Conservation (phyloP, 2,329 filamentous ascomycete genomes). For the Colletotrichum chrysophilum region DNA sequence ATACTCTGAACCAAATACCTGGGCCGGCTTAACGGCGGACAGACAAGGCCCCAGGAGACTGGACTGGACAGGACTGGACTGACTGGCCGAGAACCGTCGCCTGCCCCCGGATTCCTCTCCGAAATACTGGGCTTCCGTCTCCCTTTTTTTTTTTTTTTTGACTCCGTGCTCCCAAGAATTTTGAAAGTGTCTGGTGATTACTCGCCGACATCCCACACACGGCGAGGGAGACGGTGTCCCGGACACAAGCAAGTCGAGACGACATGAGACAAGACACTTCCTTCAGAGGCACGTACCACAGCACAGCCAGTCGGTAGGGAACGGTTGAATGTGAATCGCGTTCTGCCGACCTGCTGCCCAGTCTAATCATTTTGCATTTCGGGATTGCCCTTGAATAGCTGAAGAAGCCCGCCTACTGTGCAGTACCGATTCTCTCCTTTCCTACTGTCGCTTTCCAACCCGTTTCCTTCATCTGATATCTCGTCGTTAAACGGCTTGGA, state of each 20-base stretch:
- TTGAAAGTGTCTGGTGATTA: not conserved
- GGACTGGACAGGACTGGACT: not conserved
- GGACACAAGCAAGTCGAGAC: constrained; percentile 2
- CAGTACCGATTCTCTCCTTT: not conserved
- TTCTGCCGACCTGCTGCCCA: not conserved
- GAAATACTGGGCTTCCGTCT: not conserved
- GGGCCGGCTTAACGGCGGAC: not conserved
- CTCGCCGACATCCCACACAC: not conserved
- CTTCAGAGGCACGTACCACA: constrained; percentile 4
- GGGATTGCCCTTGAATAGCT: not conserved
- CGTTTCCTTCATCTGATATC: not conserved
- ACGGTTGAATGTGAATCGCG: not conserved
- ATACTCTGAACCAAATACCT: not conserved
- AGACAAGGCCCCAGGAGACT: not conserved
- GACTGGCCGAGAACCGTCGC: not conserved
- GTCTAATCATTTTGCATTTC: not conserved
- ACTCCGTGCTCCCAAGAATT: not conserved
- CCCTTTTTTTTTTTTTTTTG: not conserved
- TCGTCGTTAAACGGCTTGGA: not conserved
- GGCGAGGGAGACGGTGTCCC: constrained; percentile 5
- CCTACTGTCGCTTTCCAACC: not conserved
- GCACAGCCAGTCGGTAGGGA: not conserved
- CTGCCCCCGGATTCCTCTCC: not conserved
- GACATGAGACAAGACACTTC: constrained; percentile 18
- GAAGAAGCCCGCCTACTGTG: not conserved